phyloP scores from a whole-genome alignment of 2,329 filamentous ascomycete species.

The Xylariaceae sp. region DNA sequence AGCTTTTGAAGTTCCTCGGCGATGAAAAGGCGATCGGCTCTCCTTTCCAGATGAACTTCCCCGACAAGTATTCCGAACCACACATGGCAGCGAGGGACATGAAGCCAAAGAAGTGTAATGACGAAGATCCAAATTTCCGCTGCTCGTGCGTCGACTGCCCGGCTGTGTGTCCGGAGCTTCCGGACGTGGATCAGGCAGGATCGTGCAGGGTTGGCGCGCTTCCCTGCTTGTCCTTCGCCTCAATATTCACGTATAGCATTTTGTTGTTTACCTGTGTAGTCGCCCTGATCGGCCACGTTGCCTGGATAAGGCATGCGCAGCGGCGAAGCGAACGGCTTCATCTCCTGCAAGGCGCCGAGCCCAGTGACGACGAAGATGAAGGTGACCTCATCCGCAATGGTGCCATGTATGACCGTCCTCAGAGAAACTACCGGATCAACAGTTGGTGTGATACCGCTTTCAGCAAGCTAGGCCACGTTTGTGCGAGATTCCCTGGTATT shows the following conservation, averaged over 20 bases:
- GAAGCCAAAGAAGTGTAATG: constrained; percentile 84
- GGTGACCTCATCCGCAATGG: constrained; percentile 78
- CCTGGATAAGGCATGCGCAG: constrained; percentile 72
- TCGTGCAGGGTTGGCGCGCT: constrained; percentile 82
- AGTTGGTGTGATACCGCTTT: constrained; percentile 80
- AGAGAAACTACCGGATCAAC: constrained; percentile 81
- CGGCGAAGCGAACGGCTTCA: constrained; percentile 82
- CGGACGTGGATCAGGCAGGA: constrained; percentile 68
- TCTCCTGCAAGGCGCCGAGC: constrained; percentile 79
- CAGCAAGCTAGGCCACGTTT: constrained; percentile 75
- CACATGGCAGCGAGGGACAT: constrained; percentile 74
- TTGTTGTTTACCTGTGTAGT: constrained; percentile 69
- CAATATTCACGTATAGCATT: constrained; percentile 82
- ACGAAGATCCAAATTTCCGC: constrained; percentile 79
- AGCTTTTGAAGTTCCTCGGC: constrained; percentile 88
- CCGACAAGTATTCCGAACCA: constrained; percentile 60
- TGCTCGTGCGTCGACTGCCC: constrained; percentile 95
- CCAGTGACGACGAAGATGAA: constrained; percentile 93
- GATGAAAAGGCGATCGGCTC: constrained; percentile 90
- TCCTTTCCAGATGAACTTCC: constrained; percentile 98
- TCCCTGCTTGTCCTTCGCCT: constrained; percentile 92
- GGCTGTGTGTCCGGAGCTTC: constrained; percentile 79
- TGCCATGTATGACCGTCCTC: constrained; percentile 77
- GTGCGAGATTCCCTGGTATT: constrained; percentile 80
- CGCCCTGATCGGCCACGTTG: constrained; percentile 72